Evolutionary conservation across 2,329 filamentous ascomycete species (phyloP), one percentile per base, ranked within the genome.

Genomic region (Pseudogymnoascus sp.): DNA sequence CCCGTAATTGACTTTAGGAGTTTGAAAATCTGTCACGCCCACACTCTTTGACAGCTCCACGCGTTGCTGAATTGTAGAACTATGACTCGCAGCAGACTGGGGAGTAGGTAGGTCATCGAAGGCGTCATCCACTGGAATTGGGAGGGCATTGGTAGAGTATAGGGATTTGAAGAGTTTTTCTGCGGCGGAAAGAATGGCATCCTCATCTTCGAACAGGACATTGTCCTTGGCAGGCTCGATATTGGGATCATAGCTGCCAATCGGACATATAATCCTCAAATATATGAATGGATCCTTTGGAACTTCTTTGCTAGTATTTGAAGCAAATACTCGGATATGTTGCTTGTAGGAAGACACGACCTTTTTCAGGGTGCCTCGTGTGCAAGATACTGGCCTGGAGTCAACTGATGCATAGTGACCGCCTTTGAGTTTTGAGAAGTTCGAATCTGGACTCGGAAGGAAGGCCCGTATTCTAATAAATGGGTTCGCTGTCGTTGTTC

Each of bases 181-280:
- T n/a, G 70, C 64, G 34, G 66, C 72, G 4, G 69, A 66, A 2
- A 82, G n/a, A 2, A 84, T 66, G 1, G 72, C 36, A 40, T 59
- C 68, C 25, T 86, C 82, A 60, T 90, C 77, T 3, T 77, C 77
- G 69, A 93, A 91, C 0, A 91, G 69, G 1, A 93, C 80, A 68
- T 91, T 84, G 63, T 90, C 85, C 71, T 93, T 93, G 3, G 84
- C 78, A 3, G 88, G 84, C 65, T 91, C 85, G 5, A 92, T 74
- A 67, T 92, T 93, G 1, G 81, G 78, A 73, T 93, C 89, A 69
- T 93, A 93, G 64, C 79, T 86, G 21, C 80, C 80, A 0, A 76
- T 71, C 0, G 84, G 81, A 69, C 88, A 92, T 12, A 72, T 72
- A 31, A 93, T 84, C 63, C 85, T 82, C 38, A 93, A 73, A 42